Evolutionary conservation across 192 early-diverging fungal genomes (phyloP), one percentile per base, ranked within the genome.

Genomic region (Funneliformis mosseae): DNA sequence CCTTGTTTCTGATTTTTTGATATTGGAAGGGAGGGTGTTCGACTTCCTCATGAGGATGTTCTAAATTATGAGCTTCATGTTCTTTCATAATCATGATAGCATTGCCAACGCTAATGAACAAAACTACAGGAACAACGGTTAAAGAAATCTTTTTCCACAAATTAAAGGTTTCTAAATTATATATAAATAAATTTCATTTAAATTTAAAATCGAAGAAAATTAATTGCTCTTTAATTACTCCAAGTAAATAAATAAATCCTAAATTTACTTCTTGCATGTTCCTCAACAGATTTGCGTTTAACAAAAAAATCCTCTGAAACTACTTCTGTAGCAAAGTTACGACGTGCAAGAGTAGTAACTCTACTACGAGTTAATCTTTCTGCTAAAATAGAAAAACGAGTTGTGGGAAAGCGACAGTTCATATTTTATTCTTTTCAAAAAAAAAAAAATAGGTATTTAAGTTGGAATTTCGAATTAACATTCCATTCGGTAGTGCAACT

Each of bases 71-170:
- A 80, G 83, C 85, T 74, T 81, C 81, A 48, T 87, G 85, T 84
- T 82, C 83, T 27, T 80, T 73, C 39, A 67, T 78, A 42, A 87
- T 81, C 79, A 80, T 83, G 70, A 81, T 77, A 59, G 85, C 82
- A 79, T 87, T 87, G 62, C 80, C 81, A 48, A 82, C 63, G 72
- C 83, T 63, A 23, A 80, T 60, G 48, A 84, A 12, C 69, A 87
- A 21, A 28, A 82, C 80, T 42, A 83, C 81, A 46, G 81, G 74
- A 79, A 80, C 81, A 69, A 83, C 82, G 59, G 83, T 84, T 71
- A 87, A 77, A 25, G 85, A 83, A 14, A 87, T 81, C 69, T 87
- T 87, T 78, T 81, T 83, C 85, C 85, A 87, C 76, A 81, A 79
- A 72, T 83, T 71, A 25, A 83, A 78, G 74, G 83, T 81, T 46